These are phyloP conservation scores for Populus deltoides DNA, from an alignment of 345 rosid species.

Conservation along the genomic window DNA sequence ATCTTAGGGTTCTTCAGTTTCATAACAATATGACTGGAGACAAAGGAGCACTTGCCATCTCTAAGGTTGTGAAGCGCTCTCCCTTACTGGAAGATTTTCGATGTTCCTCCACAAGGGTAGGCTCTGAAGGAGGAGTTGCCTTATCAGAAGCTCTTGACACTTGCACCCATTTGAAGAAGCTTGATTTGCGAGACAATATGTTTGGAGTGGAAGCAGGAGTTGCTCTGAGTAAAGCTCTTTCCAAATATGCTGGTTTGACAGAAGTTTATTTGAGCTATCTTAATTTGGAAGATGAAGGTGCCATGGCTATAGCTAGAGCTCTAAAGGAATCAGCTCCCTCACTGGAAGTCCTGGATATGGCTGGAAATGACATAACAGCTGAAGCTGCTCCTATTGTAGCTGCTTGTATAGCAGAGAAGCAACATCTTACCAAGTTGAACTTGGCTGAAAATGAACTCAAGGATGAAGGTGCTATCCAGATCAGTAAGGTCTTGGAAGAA, in stretches of 20 bases:
- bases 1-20: slow-evolving; percentile 74
- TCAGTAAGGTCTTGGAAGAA: slow-evolving; percentile 62
- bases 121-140: slow-evolving; percentile 72
- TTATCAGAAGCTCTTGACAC: slow-evolving; percentile 67
- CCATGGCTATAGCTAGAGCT: slow-evolving; percentile 52
- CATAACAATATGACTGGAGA: slow-evolving; percentile 95
- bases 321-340: slow-evolving; percentile 66
- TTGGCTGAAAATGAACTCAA: slow-evolving; percentile 86
- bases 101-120: slow-evolving; percentile 90
- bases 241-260: slow-evolving; percentile 48
- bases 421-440: slow-evolving; percentile 60
- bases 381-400: slow-evolving; percentile 57
- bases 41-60: slow-evolving; percentile 68
- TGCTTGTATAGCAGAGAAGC: slow-evolving; percentile 63
- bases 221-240: slow-evolving; percentile 67
- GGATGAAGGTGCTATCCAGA: slow-evolving; percentile 69
- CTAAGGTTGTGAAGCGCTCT: slow-evolving; percentile 65
- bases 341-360: slow-evolving; percentile 76
- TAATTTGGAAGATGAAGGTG: slow-evolving; percentile 82
- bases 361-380: slow-evolving; percentile 82
- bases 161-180: slow-evolving; percentile 63
- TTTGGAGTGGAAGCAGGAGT: slow-evolving; percentile 76
- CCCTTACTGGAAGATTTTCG: slow-evolving; percentile 66
- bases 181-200: slow-evolving; percentile 88
- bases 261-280: slow-evolving; percentile 84